Percentiles rank a stretch among this genome's conserved stretches.
These are phyloP conservation scores for Aaosphaeria arxii DNA, from an alignment of 2,329 filamentous ascomycete genomes.

Conservation along the genomic window DNA sequence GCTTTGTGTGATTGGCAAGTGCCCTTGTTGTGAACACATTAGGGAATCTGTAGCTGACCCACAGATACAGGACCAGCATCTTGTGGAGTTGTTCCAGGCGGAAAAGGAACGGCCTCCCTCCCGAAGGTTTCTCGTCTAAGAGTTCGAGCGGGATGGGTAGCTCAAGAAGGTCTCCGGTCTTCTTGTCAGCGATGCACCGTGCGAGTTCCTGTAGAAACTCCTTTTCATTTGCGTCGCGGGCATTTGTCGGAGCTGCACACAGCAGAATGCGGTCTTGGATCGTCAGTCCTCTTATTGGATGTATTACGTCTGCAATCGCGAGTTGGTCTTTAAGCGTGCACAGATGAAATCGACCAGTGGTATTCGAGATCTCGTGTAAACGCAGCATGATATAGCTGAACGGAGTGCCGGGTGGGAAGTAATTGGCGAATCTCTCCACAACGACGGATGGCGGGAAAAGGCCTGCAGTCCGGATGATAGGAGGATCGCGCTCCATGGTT, in stretches of 20 bases:
- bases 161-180: conserved; percentile 66
- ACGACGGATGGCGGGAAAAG: conserved; percentile 69
- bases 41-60: conserved; percentile 86
- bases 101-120: conserved; percentile 57
- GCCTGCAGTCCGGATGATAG: conserved; percentile 67
- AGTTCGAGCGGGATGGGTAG: conserved; percentile 71
- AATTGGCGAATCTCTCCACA: conserved; percentile 72
- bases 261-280: conserved; percentile 74
- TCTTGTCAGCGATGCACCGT: conserved; percentile 64
- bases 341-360: conserved; percentile 68
- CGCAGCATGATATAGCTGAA: conserved; percentile 80
- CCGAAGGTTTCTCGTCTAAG: conserved; percentile 57
- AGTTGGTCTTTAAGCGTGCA: conserved; percentile 63
- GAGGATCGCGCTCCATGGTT: conserved; percentile 63
- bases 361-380: conserved; percentile 65
- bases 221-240: conserved; percentile 47
- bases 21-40: conserved; percentile 74
- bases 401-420: conserved; percentile 77
- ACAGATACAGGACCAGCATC: conserved; percentile 79
- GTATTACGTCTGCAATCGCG: conserved; percentile 69
- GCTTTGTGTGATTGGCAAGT: conserved; percentile 77
- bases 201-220: conserved; percentile 64
- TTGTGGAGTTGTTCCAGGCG: conserved; percentile 77
- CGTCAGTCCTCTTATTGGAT: conserved; percentile 64
- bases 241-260: conserved; percentile 64